phyloP scores from a whole-genome alignment of 2,329 filamentous ascomycete species.

The Fusarium algeriense region DNA sequence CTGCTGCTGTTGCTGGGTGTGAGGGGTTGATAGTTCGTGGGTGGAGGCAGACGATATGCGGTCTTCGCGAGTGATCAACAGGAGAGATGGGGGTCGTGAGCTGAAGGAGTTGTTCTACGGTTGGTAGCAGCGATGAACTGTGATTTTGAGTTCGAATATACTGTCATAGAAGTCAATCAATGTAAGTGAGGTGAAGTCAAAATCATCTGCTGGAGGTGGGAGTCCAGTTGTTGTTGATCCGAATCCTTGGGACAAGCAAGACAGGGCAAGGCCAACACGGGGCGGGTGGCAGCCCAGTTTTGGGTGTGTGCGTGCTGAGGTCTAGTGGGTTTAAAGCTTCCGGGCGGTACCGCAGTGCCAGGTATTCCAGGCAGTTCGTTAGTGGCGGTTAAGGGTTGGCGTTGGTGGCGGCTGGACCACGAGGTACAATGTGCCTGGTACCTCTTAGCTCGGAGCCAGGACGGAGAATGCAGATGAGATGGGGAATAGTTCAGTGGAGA shows the following conservation, averaged over 20 bases:
- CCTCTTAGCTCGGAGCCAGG: slow-evolving; percentile 34
- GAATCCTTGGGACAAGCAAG: slow-evolving; percentile 46
- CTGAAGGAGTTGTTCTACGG: slow-evolving; percentile 21
- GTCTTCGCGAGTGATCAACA: slow-evolving; percentile 40
- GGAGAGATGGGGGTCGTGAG: slow-evolving; percentile 35
- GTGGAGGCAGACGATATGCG: slow-evolving; percentile 41
- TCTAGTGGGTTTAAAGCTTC: slow-evolving; percentile 21
- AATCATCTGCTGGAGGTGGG: slow-evolving; percentile 4
- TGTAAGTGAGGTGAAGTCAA: slow-evolving; percentile 12
- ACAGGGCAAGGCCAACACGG: slow-evolving; percentile 32
- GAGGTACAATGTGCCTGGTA: slow-evolving; percentile 33
- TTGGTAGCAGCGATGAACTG: slow-evolving; percentile 4
- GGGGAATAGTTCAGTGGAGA: slow-evolving; percentile 38
- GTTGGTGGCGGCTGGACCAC: slow-evolving; percentile 37
- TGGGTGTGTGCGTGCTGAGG: slow-evolving; percentile 33
- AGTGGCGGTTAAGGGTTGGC: slow-evolving; percentile 37
- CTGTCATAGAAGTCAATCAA: slow-evolving; percentile 10
- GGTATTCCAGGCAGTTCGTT: slow-evolving; percentile 31
- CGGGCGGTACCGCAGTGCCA: slow-evolving; percentile 24
- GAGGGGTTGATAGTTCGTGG: slow-evolving; percentile 40
- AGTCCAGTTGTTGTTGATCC: slow-evolving; percentile 41
- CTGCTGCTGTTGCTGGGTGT: slow-evolving; percentile 19
- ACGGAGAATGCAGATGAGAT: slow-evolving; percentile 40
- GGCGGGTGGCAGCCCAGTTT: slow-evolving; percentile 46
- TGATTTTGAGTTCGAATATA: slow-evolving; percentile 10